phyloP scores from a whole-genome alignment of 2,329 filamentous ascomycete species.

The Neonectria faginata region DNA sequence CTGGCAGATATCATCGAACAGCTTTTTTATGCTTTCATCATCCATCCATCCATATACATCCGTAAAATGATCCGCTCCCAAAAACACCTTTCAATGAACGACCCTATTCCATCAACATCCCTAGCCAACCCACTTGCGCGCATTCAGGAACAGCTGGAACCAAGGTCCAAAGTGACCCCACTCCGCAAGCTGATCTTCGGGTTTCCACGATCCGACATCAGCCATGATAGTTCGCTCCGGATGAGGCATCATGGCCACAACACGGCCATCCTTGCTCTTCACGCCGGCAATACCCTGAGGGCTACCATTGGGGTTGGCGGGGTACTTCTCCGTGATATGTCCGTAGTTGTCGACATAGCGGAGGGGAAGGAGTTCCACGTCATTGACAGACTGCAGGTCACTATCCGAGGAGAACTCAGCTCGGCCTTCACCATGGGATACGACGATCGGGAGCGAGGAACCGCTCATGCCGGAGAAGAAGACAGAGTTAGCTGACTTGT shows the following conservation, averaged over 20 bases:
- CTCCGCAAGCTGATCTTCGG: constrained; percentile 65
- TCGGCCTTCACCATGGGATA: constrained; percentile 70
- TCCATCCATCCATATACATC: constrained; percentile 3
- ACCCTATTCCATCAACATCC: constrained; percentile 17
- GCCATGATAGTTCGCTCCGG: constrained; percentile 89
- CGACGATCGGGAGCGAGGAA: constrained; percentile 45
- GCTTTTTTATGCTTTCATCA: constrained; percentile 18
- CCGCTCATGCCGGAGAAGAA: constrained; percentile 45
- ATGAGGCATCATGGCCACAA: constrained; percentile 93
- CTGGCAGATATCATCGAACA: constrained; percentile 18
- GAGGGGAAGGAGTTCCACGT: constrained; percentile 78
- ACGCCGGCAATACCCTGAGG: constrained; percentile 85
- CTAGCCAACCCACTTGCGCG: constrained; percentile 85
- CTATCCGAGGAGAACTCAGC: constrained; percentile 74
- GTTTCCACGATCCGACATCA: constrained; percentile 81
- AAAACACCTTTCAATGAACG: constrained; percentile 28
- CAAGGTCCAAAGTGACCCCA: constrained; percentile 89
- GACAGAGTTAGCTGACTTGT: constrained; percentile 42
- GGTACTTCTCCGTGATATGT: constrained; percentile 84
- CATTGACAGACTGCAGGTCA: constrained; percentile 66
- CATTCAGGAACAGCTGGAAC: constrained; percentile 88
- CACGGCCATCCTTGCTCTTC: constrained; percentile 79
- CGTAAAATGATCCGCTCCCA: constrained; percentile 21
- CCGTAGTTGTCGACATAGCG: constrained; percentile 85
- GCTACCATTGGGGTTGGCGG: constrained; percentile 88